Evolutionary conservation across 2,329 filamentous ascomycete species (phyloP), one percentile per base, ranked within the genome.

Genomic region (Phialophora verrucosa): DNA sequence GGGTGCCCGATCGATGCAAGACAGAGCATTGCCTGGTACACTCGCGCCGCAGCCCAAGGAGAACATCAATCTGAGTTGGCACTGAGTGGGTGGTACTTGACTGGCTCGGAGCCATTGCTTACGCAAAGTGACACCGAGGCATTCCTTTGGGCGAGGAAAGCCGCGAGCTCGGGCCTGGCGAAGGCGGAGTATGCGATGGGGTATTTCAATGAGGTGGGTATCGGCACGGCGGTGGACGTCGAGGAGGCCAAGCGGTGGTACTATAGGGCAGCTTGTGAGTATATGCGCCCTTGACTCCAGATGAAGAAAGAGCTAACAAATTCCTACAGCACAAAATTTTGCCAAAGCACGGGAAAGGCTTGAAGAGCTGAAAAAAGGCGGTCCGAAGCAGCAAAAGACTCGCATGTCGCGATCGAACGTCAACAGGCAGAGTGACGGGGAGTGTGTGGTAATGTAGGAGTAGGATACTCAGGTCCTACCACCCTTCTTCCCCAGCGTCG

Each of bases 141-240:
- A 0, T 99, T 97, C 77, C 85, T 99, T 1, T 99, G 95, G 95
- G 94, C 95, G 11, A 85, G 94, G 25, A 98, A 97, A 79, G 94
- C 95, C 1, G 95, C 95, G 0, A 87, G 89, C 70, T 91, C 92
- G 3, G 93, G 94, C 2, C 80, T 97, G 44, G 89, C 92, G 7
- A 99, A 98, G 82, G 95, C 95, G 0, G 91, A 98, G 80, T 98
- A 97, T 79, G 95, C 94, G 0, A 97, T 99, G 91, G 95, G 95
- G 0, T 71, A 71, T 31, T 97, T 96, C 76, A 96, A 92, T 0
- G 95, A 99, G 79, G 90, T 95, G 57, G 95, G 95, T 12, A 98
- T 99, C 73, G 95, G 95, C 32, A 89, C 92, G 70, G 84, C 90
- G 17, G 88, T 91, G 8, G 96, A 94, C 76, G 74, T 97, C 73